Evolutionary conservation across 2,329 filamentous ascomycete species (phyloP).

Genomic region (Fusarium brevicatenulatum): DNA sequence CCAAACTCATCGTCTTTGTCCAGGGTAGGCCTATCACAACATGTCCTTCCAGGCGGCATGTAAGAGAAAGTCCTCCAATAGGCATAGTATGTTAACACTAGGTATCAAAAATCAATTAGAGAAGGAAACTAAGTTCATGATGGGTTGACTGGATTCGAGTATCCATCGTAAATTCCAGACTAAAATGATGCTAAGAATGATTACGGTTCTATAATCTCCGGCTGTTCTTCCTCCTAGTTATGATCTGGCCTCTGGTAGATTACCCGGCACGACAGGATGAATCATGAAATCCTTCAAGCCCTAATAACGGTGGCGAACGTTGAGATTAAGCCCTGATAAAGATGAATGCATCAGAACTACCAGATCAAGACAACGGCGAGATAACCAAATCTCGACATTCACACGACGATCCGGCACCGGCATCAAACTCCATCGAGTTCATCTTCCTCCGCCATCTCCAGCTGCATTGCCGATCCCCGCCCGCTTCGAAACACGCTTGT

Average conservation of each 20-base stretch:
- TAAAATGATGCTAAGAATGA: background rate
- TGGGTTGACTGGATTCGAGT: background rate
- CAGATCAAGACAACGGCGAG: constrained; percentile 2
- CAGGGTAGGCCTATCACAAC: background rate
- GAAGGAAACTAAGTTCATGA: too few relatives aligned
- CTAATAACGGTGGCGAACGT: background rate
- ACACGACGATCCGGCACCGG: constrained; percentile 29
- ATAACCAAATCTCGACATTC: constrained; percentile 12
- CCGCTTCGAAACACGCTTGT: constrained; percentile 38
- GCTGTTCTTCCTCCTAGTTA: background rate
- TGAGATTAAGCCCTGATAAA: background rate
- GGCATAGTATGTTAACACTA: background rate
- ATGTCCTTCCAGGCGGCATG: background rate
- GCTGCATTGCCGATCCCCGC: constrained; percentile 29
- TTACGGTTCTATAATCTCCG: background rate
- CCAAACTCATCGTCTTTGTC: background rate
- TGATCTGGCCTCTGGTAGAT: background rate
- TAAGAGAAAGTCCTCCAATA: background rate
- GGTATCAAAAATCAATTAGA: background rate
- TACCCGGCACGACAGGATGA: background rate
- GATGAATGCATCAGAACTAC: background rate
- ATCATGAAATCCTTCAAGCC: background rate
- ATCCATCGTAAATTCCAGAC: background rate
- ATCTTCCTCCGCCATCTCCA: constrained; percentile 21
- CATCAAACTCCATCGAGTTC: constrained; percentile 13